Conservation (phyloP, 169 alveolate species). For the Babesia bovis region DNA sequence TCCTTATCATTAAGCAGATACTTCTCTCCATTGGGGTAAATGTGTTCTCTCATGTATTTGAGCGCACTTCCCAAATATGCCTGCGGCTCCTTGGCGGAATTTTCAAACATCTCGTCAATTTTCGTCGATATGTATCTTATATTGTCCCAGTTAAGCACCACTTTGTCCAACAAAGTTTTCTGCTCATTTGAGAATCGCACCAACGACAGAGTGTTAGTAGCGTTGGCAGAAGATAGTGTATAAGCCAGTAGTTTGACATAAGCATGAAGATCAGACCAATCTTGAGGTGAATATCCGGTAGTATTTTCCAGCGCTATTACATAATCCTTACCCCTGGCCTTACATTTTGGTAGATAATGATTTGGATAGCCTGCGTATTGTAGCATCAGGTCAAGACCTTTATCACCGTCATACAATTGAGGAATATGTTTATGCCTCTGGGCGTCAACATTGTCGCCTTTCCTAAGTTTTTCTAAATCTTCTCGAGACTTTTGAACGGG, state of each 20-base stretch:
- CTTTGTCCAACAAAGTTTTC: neutral
- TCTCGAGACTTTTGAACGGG: neutral
- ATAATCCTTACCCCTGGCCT: neutral
- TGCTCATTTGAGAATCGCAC: conserved; percentile 9
- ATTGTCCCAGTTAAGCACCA: neutral
- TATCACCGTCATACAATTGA: conserved; percentile 17
- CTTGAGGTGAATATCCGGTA: neutral
- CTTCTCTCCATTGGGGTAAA: conserved; percentile 2
- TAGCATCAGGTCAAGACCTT: conserved; percentile 7
- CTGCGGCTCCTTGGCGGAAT: neutral
- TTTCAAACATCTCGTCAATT: conserved; percentile 41
- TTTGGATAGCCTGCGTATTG: conserved; percentile 11
- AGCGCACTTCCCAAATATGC: conserved; percentile 57
- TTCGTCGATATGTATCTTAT: neutral
- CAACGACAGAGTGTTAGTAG: conserved; percentile 22
- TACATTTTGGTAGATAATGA: neutral
- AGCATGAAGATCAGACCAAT: conserved; percentile 19
- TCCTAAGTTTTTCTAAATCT: conserved; percentile 9
- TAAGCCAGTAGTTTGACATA: conserved; percentile 23
- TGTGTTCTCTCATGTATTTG: conserved; percentile 29
- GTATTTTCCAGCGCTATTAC: neutral
- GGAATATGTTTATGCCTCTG: conserved; percentile 3
- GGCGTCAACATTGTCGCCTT: neutral
- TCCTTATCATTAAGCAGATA: neutral
- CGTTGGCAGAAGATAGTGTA: conserved; percentile 3